Percentiles rank a stretch among this genome's conserved stretches.
Conservation (phyloP, 306 rosid species). For the Notholithocarpus densiflorus region DNA sequence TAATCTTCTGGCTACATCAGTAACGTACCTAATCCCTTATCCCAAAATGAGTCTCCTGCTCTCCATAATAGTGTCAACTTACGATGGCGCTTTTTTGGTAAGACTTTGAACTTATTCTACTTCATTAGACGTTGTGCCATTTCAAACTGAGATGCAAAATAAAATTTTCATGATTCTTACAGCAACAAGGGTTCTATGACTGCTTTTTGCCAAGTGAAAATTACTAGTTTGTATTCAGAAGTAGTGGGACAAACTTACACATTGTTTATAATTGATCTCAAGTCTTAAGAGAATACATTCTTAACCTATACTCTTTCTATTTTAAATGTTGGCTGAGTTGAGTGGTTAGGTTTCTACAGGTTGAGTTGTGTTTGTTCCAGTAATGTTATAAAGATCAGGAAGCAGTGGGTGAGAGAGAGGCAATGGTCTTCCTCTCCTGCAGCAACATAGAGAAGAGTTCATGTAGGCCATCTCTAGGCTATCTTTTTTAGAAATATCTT, state of each 20-base stretch:
- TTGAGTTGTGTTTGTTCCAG: background rate
- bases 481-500: background rate
- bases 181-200: background rate
- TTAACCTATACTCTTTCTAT: background rate
- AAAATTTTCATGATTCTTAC: background rate
- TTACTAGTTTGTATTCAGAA: background rate
- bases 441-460: background rate
- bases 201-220: background rate
- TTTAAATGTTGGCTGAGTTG: background rate
- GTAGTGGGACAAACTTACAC: background rate
- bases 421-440: background rate
- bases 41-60: background rate
- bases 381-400: background rate
- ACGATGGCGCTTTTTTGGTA: background rate
- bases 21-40: background rate
- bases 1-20: too few relatives aligned
- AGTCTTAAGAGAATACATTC: background rate
- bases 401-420: background rate
- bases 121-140: background rate
- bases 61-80: background rate
- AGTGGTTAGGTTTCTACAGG: background rate
- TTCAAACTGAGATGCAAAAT: background rate
- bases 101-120: background rate
- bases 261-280: background rate
- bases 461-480: background rate